Evolutionary conservation across 1,284 basidiomycete genomes (phyloP), one percentile per base, ranked within the genome.

Genomic region (Malassezia slooffiae): DNA sequence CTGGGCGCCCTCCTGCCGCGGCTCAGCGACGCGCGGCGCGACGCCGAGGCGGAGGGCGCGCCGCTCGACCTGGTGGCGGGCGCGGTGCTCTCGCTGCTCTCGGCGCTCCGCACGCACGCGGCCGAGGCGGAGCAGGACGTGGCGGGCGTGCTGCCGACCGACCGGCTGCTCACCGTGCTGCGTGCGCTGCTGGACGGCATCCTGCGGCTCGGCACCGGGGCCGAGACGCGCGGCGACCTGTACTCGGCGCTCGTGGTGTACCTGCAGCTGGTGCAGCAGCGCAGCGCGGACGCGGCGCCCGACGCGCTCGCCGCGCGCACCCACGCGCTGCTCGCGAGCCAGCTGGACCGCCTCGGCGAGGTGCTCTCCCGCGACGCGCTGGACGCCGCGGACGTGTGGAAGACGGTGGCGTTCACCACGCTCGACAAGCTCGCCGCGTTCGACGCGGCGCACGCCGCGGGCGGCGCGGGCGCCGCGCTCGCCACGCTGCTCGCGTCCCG

Each of bases 331-430:
- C 72, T 78, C 23, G 74, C 80, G 43, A 51, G 67, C 1, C 67
- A 70, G 26, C 70, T 72, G 35, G 90, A 93, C 47, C 77, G 82
- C 3, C 72, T 97, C 16, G 75, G 90, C 0, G 72, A 80, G 0
- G 75, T 80, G n/a, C 74, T 95, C 21, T 81, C 85, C 27, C 77
- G 86, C 15, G 91, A 97, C 65, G 89, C 88, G 1, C 83, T 90
- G 46, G 89, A 95, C 58, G 89, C 88, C 9, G 80, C 83, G 22
- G 89, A 95, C 66, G 85, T 96, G 0, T 95, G 90, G 89, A 86
- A 89, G 72, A 91, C 90, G 15, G 80, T 90, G 21, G 83, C 85
- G 15, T 91, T 89, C 65, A 83, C 86, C 72, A 74, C 86, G 5
- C 74, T 91, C 38, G 84, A 89, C 66, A 78, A 82, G 10, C 73